Evolutionary conservation across 495 filamentous ascomycete genomes (phyloP).

Genomic region (Penicillium angulare): DNA sequence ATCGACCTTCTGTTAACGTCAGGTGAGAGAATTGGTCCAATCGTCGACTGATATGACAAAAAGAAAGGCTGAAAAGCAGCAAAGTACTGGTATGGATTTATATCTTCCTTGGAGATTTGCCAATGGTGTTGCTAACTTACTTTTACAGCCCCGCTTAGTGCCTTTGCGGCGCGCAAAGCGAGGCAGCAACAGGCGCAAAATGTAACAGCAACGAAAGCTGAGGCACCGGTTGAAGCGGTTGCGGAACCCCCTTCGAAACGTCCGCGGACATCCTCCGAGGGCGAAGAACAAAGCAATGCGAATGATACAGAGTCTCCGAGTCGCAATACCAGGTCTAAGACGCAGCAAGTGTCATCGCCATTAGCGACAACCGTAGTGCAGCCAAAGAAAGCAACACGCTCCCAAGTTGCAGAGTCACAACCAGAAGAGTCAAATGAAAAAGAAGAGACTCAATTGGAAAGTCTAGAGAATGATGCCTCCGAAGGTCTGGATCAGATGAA

Average conservation of each 20-base stretch:
- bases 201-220: slow-evolving; percentile 14
- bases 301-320: slow-evolving; percentile 13
- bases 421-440: not conserved
- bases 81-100: slow-evolving; percentile 31
- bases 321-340: slow-evolving; percentile 26
- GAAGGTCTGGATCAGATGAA: slow-evolving; percentile 14
- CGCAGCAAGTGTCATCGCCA: slow-evolving; percentile 15
- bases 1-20: slow-evolving; percentile 14
- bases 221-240: slow-evolving; percentile 12
- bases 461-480: slow-evolving; percentile 19
- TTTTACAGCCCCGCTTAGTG: slow-evolving; percentile 40
- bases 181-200: slow-evolving; percentile 39
- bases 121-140: too few relatives aligned
- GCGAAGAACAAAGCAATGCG: slow-evolving; percentile 4
- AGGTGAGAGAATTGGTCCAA: not conserved
- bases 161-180: slow-evolving; percentile 48
- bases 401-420: not conserved
- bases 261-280: slow-evolving; percentile 31
- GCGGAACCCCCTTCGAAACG: slow-evolving; percentile 39
- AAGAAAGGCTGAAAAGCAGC: slow-evolving; percentile 46
- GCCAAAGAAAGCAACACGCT: slow-evolving; percentile 3
- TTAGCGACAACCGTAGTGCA: slow-evolving; percentile 4
- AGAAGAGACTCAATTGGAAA: slow-evolving; percentile 19
- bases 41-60: slow-evolving; percentile 32
- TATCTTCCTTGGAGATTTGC: too few relatives aligned